phyloP scores from a whole-genome alignment of 1,284 basidiomycete genomes.

The Athelia sp. region DNA sequence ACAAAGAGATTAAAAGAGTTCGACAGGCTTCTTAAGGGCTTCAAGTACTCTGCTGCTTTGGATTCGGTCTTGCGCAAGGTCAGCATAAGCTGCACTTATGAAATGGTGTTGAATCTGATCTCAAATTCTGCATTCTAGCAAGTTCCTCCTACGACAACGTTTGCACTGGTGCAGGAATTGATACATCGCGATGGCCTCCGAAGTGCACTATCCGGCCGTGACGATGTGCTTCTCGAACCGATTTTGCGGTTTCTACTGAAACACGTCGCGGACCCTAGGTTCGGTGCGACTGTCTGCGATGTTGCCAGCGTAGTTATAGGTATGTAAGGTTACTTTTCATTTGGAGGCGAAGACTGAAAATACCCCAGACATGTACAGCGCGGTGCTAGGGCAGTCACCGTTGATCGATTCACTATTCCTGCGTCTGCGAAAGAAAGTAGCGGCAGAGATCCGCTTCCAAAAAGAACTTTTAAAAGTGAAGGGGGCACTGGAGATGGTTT shows the following conservation, averaged over 20 bases:
- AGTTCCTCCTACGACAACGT: conserved; percentile 80
- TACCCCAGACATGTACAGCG: conserved; percentile 82
- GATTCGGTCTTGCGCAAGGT: conserved; percentile 88
- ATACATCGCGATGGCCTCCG: conserved; percentile 89
- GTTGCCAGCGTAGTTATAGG: conserved; percentile 82
- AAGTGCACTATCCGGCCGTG: conserved; percentile 83
- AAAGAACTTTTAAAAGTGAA: conserved; percentile 79
- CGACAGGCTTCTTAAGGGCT: conserved; percentile 86
- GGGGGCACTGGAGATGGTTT: conserved; percentile 92
- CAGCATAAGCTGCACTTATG: conserved; percentile 11
- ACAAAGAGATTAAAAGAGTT: conserved; percentile 80
- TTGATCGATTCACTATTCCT: conserved; percentile 87
- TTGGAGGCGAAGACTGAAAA: neutral
- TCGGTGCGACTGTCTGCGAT: conserved; percentile 85
- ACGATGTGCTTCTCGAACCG: conserved; percentile 93
- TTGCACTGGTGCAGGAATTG: conserved; percentile 91
- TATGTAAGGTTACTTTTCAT: conserved; percentile 32
- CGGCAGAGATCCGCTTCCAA: conserved; percentile 88
- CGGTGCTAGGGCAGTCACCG: conserved; percentile 90
- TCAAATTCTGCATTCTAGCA: conserved; percentile 36
- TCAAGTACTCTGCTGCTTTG: conserved; percentile 93
- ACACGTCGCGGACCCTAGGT: conserved; percentile 86
- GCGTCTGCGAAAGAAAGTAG: conserved; percentile 78
- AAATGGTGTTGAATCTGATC: conserved; percentile 3
- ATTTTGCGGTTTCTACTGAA: conserved; percentile 82